These are phyloP conservation scores for Seminavis robusta DNA, from an alignment of 108 stramenopile species.

Conservation along the genomic window DNA sequence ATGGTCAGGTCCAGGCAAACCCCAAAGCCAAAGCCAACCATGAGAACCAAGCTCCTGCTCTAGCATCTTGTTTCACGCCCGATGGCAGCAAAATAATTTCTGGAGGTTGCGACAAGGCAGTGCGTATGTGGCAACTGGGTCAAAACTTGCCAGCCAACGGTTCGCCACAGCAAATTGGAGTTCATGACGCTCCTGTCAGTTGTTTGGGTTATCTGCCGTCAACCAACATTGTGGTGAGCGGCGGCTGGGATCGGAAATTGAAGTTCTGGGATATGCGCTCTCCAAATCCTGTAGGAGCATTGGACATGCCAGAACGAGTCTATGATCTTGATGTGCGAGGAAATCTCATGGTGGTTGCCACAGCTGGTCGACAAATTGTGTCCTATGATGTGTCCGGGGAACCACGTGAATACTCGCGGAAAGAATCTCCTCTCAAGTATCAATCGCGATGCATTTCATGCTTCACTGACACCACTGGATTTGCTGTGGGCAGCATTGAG, in stretches of 20 bases:
- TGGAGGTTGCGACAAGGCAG: conserved; percentile 77
- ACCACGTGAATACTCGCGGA: conserved; percentile 66
- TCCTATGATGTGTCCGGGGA: conserved; percentile 74
- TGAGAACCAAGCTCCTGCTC: conserved; percentile 57
- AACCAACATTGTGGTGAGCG: conserved; percentile 73
- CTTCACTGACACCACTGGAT: conserved; percentile 90
- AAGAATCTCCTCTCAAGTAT: conserved; percentile 86
- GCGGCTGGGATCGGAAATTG: conserved; percentile 66
- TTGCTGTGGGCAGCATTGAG: conserved; percentile 95
- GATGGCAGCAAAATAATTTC: conserved; percentile 83
- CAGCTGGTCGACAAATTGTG: conserved; percentile 74
- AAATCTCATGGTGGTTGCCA: conserved; percentile 80
- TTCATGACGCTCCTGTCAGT: conserved; percentile 81
- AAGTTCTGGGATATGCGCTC: conserved; percentile 89
- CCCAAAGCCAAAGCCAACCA: conserved; percentile 83
- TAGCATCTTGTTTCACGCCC: conserved; percentile 64
- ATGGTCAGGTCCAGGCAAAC: conserved; percentile 57
- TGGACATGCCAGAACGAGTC: conserved; percentile 81
- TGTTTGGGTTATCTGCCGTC: conserved; percentile 59
- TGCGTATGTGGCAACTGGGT: conserved; percentile 86
- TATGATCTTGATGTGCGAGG: conserved; percentile 85
- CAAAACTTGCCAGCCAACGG: conserved; percentile 56
- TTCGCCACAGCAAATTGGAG: conserved; percentile 78
- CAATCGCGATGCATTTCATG: conserved; percentile 82
- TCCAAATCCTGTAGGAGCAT: conserved; percentile 68